These are phyloP conservation scores for Limnanthes douglasii DNA, from an alignment of 345 rosid genomes.

Conservation along the genomic window DNA sequence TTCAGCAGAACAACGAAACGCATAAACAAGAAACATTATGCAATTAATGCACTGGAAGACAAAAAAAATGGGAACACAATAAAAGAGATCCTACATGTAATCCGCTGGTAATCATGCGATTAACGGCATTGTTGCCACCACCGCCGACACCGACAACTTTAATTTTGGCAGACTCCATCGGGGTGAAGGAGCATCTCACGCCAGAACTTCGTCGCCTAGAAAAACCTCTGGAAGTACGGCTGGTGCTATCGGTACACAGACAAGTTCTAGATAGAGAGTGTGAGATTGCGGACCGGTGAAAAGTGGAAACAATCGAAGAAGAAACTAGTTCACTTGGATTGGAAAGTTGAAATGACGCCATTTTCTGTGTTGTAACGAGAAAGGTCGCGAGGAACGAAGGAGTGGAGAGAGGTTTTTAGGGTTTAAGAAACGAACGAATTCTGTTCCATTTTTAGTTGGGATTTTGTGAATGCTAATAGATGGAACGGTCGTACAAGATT, in stretches of 20 bases:
- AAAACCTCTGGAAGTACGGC: slow-evolving; percentile 11
- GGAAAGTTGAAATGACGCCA: slow-evolving; percentile 41
- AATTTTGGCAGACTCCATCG: slow-evolving; percentile 78
- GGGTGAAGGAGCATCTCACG: slow-evolving; percentile 47
- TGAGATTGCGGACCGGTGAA: slow-evolving; percentile 12
- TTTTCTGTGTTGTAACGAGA: too few relatives aligned
- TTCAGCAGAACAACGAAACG: too few relatives aligned
- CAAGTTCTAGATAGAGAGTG: slow-evolving; percentile 15
- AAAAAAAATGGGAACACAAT: too few relatives aligned
- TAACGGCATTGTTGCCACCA: slow-evolving; percentile 98
- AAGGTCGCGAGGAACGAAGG: too few relatives aligned
- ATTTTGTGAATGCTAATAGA: too few relatives aligned
- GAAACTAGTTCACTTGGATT: slow-evolving; percentile 30
- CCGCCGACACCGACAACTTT: slow-evolving; percentile 96
- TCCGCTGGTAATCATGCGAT: slow-evolving; percentile 95
- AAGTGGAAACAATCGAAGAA: slow-evolving; percentile 19
- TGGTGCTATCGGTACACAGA: slow-evolving; percentile 8
- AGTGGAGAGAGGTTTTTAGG: too few relatives aligned
- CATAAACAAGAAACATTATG: too few relatives aligned
- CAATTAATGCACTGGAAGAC: too few relatives aligned
- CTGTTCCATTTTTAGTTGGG: too few relatives aligned
- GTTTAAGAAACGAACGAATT: too few relatives aligned
- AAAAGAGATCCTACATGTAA: slow-evolving; percentile 39
- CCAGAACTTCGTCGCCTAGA: slow-evolving; percentile 11
- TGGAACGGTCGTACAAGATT: too few relatives aligned